Percentiles rank a stretch among this genome's conserved stretches.
phyloP scores from a whole-genome alignment of 116 monocot genomes.

The Zostera marina region DNA sequence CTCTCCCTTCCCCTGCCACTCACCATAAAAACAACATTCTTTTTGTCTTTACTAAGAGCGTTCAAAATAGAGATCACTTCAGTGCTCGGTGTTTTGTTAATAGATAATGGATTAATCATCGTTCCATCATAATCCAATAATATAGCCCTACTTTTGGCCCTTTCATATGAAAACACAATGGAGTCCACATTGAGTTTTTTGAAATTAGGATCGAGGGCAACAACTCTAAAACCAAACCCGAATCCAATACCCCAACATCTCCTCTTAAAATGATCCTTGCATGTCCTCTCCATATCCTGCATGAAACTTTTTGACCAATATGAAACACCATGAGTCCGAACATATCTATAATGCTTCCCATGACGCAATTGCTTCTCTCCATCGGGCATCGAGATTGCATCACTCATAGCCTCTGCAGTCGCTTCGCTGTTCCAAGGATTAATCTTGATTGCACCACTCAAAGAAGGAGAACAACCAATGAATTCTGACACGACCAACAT shows the following conservation, averaged over 20 bases:
- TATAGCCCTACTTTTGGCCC: slow-evolving; percentile 18
- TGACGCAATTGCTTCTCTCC: slow-evolving; percentile 32
- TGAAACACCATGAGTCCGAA: slow-evolving; percentile 29
- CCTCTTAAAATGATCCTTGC: slow-evolving; percentile 36
- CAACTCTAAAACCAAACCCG: slow-evolving; percentile 37
- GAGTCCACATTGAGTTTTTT: slow-evolving; percentile 20
- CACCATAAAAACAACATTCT: slow-evolving; percentile 39
- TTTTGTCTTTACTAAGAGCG: slow-evolving; percentile 25
- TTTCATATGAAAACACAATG: slow-evolving; percentile 22
- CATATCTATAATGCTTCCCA: slow-evolving; percentile 32
- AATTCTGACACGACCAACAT: slow-evolving; percentile 64
- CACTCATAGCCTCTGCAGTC: slow-evolving; percentile 37
- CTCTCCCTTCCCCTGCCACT: slow-evolving; percentile 30
- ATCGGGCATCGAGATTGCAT: slow-evolving; percentile 21
- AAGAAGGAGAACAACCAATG: slow-evolving; percentile 40
- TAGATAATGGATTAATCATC: slow-evolving; percentile 14
- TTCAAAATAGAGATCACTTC: slow-evolving; percentile 34
- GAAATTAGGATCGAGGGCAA: slow-evolving; percentile 35
- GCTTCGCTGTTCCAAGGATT: slow-evolving; percentile 38
- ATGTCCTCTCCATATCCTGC: slow-evolving; percentile 33
- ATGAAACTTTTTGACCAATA: slow-evolving; percentile 35
- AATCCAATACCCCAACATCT: slow-evolving; percentile 40
- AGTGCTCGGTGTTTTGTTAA: slow-evolving; percentile 20
- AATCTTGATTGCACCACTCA: slow-evolving; percentile 30
- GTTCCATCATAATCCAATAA: slow-evolving; percentile 40